Evolutionary conservation across 2,329 filamentous ascomycete species (phyloP), one percentile per base, ranked within the genome.

Genomic region (Neofusicoccum sp.): DNA sequence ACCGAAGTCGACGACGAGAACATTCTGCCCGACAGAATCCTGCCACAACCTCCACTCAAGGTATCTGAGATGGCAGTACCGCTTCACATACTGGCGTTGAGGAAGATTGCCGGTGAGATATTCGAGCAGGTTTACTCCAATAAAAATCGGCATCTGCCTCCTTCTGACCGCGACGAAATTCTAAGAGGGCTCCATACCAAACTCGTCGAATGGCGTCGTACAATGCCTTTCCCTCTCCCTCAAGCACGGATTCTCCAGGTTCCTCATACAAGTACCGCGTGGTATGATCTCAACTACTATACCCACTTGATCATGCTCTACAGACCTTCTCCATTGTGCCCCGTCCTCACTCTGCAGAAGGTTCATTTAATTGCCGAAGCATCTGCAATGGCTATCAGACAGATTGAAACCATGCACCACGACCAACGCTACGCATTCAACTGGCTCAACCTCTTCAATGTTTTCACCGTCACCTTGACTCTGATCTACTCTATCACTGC

Each of bases 261-360:
- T 1, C 78, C 78, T 1, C 79, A 80, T 60, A 67, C 80, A 3
- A 75, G 67, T 41, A 78, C 71, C 6, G 74, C 67, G 60, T 81
- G 78, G 79, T 80, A 77, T 63, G 78, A 80, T 58, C 74, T 79
- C 45, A 81, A 81, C 65, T 80, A 78, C 64, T 80, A 80, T 63
- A 78, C 73, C 0, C 78, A 81, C 51, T 65, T 80, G 1, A 74
- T 74, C 11, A 75, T 78, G 67, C 66, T 81, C 3, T 80, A 80
- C 63, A 68, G 78, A 2, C 79, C 78, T 0, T 79, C 78, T 0
- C 77, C 78, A 0, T 62, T 79, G 0, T 75, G 71, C 24, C 78
- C 78, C 1, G 70, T 69, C 0, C 65, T 78, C 26, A 73, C 77
- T 61, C 57, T 68, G 7, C 54, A 65, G 4, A 70, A 72, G 36